A percentile compares a stretch with the other conserved stretches of the same genome.
Evolutionary conservation across 2,329 filamentous ascomycete species (phyloP).

Genomic region (Sordariomycetes sp.): DNA sequence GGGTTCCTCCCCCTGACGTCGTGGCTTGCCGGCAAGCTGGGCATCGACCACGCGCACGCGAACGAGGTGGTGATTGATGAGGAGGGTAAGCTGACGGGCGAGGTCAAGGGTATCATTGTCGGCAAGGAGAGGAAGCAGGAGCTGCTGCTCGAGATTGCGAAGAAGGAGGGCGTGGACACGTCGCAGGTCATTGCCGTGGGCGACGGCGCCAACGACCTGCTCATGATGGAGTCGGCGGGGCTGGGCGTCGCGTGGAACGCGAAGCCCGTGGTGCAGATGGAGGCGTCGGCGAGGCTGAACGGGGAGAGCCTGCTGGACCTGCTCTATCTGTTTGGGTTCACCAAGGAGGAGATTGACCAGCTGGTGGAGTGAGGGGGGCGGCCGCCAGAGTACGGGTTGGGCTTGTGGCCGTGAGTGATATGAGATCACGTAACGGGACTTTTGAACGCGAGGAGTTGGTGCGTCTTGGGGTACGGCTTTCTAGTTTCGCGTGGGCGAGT

Average conservation of each 20-base stretch:
- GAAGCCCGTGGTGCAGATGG: constrained; percentile 69
- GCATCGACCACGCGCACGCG: constrained; percentile 77
- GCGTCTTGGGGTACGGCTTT: not conserved
- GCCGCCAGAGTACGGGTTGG: not conserved
- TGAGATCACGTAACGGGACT: not conserved
- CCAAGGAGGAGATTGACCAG: constrained; percentile 44
- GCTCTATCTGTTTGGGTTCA: constrained; percentile 62
- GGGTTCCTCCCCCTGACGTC: constrained; percentile 82
- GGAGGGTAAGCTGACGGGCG: constrained; percentile 49
- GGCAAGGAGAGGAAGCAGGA: constrained; percentile 64
- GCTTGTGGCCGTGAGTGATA: not conserved
- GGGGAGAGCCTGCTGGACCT: constrained; percentile 57
- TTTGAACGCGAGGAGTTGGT: not conserved
- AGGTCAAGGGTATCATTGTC: constrained; percentile 59
- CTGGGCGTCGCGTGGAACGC: constrained; percentile 75
- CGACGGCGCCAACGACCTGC: constrained; percentile 71
- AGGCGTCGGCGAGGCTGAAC: constrained; percentile 62
- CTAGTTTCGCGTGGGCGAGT: not conserved
- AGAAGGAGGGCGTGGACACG: constrained; percentile 49
- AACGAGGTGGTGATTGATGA: constrained; percentile 65
- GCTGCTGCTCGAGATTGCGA: constrained; percentile 57
- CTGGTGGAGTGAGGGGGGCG: constrained; percentile 19
- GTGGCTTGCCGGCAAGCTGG: constrained; percentile 71
- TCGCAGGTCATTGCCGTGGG: constrained; percentile 62
- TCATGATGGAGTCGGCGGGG: constrained; percentile 66